phyloP scores from a whole-genome alignment of 2,329 filamentous ascomycete species.

The Hymenoscyphus fraxineus region DNA sequence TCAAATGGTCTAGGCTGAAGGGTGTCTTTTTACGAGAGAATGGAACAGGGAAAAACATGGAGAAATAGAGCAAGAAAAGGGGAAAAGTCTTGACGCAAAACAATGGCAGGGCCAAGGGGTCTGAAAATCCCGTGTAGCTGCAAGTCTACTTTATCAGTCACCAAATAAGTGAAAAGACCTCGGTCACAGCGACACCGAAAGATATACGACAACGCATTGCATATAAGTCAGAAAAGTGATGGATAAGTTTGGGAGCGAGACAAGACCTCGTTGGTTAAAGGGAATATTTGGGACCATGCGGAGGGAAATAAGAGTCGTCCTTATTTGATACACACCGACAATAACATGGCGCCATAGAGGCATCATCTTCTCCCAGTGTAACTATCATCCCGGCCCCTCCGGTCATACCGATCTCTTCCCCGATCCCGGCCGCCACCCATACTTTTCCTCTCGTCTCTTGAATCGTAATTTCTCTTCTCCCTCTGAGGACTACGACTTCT shows the following conservation, averaged over 20 bases:
- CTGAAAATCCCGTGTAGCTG: too few species aligned
- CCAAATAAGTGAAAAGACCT: too few species aligned
- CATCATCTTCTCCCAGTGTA: conserved; percentile 16
- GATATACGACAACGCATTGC: neutral
- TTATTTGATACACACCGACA: conserved; percentile 3
- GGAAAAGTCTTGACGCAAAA: too few species aligned
- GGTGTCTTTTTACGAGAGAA: too few species aligned
- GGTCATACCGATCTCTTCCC: conserved; percentile 24
- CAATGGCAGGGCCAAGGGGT: too few species aligned
- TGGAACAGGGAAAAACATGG: too few species aligned
- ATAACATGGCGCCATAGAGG: neutral
- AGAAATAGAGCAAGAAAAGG: too few species aligned
- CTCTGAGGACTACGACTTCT: conserved; percentile 34
- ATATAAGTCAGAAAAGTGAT: neutral
- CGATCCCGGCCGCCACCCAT: conserved; percentile 21
- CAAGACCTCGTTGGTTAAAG: neutral
- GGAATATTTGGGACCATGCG: neutral
- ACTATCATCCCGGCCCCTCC: conserved; percentile 23
- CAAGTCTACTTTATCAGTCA: too few species aligned
- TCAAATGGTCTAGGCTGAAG: too few species aligned
- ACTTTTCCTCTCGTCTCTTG: conserved; percentile 21
- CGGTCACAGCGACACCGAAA: too few species aligned
- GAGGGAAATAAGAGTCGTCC: neutral
- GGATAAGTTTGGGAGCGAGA: neutral
- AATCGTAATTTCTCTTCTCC: conserved; percentile 20